phyloP scores from a whole-genome alignment of 139 green algal genomes.

The Tetradesmus obliquus region DNA sequence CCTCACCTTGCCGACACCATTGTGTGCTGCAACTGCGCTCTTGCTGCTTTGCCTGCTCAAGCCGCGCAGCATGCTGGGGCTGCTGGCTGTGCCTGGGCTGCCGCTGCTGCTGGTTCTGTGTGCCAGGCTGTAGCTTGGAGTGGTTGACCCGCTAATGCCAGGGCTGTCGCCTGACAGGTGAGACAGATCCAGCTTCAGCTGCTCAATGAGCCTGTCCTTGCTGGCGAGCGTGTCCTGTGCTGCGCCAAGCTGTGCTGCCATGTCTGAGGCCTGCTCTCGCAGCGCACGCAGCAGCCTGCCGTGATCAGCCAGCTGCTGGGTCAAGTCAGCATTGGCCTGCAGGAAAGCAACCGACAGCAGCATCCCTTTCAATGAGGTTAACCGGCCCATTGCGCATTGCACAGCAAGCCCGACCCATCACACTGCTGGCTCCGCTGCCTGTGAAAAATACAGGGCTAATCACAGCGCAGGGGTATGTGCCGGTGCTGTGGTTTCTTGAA shows the following conservation, averaged over 20 bases:
- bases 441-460: too few relatives aligned
- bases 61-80: neutral
- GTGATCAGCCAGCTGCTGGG: conserved; percentile 37
- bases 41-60: conserved; percentile 41
- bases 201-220: conserved; percentile 41
- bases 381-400: too few relatives aligned
- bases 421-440: too few relatives aligned
- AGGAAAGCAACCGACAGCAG: neutral
- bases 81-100: conserved; percentile 3
- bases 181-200: conserved; percentile 24
- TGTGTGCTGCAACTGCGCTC: neutral
- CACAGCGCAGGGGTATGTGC: too few relatives aligned
- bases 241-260: conserved; percentile 15
- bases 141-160: neutral
- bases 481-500: too few relatives aligned
- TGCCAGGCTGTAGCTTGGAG: neutral
- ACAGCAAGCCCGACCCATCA: too few relatives aligned
- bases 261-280: neutral
- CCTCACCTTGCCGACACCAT: conserved; percentile 22
- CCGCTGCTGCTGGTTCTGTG: neutral
- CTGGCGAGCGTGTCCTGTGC: neutral
- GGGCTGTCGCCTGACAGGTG: neutral
- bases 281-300: conserved; percentile 11
- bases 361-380: neutral
- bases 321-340: conserved; percentile 28